These are phyloP conservation scores for Aspergillus texensis DNA, from an alignment of 2,329 filamentous ascomycete species.

Conservation along the genomic window DNA sequence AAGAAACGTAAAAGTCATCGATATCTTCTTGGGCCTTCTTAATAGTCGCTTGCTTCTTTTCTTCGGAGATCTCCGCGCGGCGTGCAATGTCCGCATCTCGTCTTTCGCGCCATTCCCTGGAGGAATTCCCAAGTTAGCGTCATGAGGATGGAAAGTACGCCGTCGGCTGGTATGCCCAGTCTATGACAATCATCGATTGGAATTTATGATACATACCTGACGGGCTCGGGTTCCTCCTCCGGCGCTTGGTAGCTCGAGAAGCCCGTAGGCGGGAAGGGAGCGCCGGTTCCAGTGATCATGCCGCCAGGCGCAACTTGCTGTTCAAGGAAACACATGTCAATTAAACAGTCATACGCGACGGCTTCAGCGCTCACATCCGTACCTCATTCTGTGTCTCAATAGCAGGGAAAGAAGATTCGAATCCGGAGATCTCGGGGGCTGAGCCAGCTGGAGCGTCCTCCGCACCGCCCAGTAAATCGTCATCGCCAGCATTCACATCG, in stretches of 20 bases:
- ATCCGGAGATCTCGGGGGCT: conserved; percentile 57
- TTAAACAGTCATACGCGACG: background rate
- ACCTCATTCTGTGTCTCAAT: conserved; percentile 76
- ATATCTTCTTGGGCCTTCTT: conserved; percentile 91
- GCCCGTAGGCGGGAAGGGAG: conserved; percentile 58
- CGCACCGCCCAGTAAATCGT: conserved; percentile 67
- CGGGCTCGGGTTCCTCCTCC: conserved; percentile 85
- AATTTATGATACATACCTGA: conserved; percentile 54
- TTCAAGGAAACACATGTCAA: conserved; percentile 36
- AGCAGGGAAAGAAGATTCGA: conserved; percentile 90
- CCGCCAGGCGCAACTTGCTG: conserved; percentile 72
- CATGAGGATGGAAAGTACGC: background rate
- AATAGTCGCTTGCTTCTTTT: conserved; percentile 82
- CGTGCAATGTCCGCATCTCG: conserved; percentile 81
- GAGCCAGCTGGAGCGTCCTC: conserved; percentile 29
- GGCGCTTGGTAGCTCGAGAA: conserved; percentile 58
- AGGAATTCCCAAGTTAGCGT: conserved; percentile 4
- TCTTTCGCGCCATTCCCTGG: conserved; percentile 82
- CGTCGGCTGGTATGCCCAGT: background rate
- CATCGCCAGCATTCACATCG: conserved; percentile 66
- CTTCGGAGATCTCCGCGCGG: conserved; percentile 79
- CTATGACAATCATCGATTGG: background rate
- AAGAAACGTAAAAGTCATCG: conserved; percentile 99
- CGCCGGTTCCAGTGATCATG: conserved; percentile 72
- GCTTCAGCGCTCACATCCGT: conserved; percentile 24